Evolutionary conservation across 2,329 filamentous ascomycete genomes (phyloP).

Genomic region (Botrytis byssoidea): DNA sequence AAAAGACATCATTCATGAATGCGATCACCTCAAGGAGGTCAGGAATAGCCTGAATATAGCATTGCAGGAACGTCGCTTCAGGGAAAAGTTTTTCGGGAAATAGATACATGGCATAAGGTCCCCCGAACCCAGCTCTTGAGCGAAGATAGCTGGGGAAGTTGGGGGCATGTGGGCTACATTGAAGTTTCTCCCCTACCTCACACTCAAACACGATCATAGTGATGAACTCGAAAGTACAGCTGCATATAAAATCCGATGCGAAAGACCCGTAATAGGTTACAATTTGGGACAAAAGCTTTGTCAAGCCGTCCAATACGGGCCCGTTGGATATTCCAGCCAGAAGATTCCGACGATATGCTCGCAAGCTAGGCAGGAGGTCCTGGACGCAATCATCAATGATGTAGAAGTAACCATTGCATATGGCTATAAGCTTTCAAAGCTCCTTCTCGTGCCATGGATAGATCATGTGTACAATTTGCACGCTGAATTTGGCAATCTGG

Average conservation of each 20-base stretch:
- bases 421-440: not conserved
- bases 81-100: not conserved
- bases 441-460: not conserved
- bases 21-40: not conserved
- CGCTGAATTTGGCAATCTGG: not conserved
- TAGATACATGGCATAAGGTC: not conserved
- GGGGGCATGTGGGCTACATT: not conserved
- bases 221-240: not conserved
- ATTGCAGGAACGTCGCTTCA: not conserved
- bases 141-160: not conserved
- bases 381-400: not conserved
- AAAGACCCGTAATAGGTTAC: not conserved
- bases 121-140: fast-evolving
- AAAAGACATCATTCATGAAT: not conserved
- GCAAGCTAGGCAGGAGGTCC: not conserved
- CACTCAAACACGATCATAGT: not conserved
- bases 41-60: not conserved
- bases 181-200: not conserved
- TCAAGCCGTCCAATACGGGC: not conserved
- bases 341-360: not conserved
- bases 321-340: not conserved
- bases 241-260: not conserved
- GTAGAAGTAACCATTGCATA: not conserved
- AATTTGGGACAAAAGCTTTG: not conserved
- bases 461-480: fast-evolving